Base-by-base conservation (phyloP, 257 asterid species). In the Solanum medicagineum region DNA sequence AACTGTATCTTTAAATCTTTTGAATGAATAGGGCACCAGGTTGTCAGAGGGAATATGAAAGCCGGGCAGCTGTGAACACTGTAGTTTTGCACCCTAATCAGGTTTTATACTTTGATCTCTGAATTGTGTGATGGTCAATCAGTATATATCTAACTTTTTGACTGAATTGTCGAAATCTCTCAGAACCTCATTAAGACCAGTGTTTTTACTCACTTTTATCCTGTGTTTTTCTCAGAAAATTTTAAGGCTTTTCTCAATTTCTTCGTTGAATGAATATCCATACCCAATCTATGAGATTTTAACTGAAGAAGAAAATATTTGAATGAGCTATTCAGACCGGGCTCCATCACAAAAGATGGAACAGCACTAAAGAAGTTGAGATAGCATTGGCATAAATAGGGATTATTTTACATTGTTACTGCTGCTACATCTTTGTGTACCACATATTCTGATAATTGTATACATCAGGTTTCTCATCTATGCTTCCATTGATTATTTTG, bases 31-130 rank as follows among this genome's bases (percentile, higher is more conserved):
- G 99, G 92, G 98, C 98, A 68, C 99, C 97, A 71, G 98, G 99
- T 87, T 96, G 94, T 90, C 99, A 96, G 89, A 92, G 99, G 88
- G 99, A 96, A 92, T 96, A 96, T 85, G 99, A 96, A 92, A 96
- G 99, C 16, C 97, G 99, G 75, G 99, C 98, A 20, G 99, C 99
- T 59, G 99, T 96, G 86, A 96, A 96, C 87, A 92, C 98, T 24
- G 99, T 96, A 88, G 97, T 96, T 85, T 92, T 96, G 93, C 99
- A 95, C 86, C 99, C 99, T 70, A 96, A 96, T 91, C 99, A 96
- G 97, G 98, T 91, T 65, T 54, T 66, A 42, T 59, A 53, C 51
- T 53, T 10, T 17, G 83, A 77, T 77, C 63, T 83, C 29, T n/a
- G 49, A 57, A 54, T 45, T 17, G 60, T 51, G 83, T 77, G 60